phyloP scores from a whole-genome alignment of 768 basidiomycete genomes.

The Clitopilus hobsonii region DNA sequence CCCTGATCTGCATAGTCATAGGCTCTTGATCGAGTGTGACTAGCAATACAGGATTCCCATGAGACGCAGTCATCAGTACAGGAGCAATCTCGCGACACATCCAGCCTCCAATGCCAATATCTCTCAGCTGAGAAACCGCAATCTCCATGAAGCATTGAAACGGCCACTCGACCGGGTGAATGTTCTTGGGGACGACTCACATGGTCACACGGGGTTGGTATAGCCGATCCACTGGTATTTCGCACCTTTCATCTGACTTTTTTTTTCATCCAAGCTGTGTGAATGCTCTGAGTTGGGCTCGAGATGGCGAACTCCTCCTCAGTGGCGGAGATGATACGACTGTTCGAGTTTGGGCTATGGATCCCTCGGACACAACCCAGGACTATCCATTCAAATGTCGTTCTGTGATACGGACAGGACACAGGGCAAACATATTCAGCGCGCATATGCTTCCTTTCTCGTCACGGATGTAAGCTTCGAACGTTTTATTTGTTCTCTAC shows the following conservation, averaged over 20 bases:
- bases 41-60: not conserved
- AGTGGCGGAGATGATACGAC: conserved; percentile 75
- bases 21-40: not conserved
- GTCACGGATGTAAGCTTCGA: conserved; percentile 59
- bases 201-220: conserved; percentile 66
- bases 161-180: conserved; percentile 60
- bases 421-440: conserved; percentile 83
- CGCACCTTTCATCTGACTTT: conserved; percentile 1
- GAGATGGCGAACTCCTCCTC: conserved; percentile 58
- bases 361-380: conserved; percentile 32
- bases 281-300: conserved; percentile 74
- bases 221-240: not conserved
- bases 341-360: conserved; percentile 76
- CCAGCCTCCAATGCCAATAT: not conserved
- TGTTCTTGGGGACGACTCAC: conserved; percentile 55
- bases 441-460: conserved; percentile 76
- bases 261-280: conserved; percentile 47
- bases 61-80: not conserved
- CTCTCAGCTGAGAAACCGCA: not conserved
- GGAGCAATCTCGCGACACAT: not conserved
- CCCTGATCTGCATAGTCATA: not conserved
- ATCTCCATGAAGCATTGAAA: conserved; percentile 19
- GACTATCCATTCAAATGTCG: conserved; percentile 65
- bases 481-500: conserved; percentile 1
- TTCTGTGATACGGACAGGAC: conserved; percentile 73